Evolutionary conservation across 306 rosid genomes (phyloP), one percentile per base, ranked within the genome.

Genomic region (Acmispon strigosus): DNA sequence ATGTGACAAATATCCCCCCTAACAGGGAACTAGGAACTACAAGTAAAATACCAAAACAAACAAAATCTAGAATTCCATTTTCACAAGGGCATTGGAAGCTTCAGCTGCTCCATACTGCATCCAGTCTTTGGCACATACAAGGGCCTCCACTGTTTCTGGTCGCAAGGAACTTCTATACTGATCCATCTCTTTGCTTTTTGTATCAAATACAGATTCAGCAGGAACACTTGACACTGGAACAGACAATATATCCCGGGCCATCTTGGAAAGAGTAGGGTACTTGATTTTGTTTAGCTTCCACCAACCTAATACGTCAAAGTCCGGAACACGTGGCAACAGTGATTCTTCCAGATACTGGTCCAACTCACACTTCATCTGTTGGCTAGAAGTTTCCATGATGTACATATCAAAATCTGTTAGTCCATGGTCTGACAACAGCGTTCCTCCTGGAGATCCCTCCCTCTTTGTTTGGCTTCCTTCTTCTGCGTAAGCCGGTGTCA

Each of bases 101-200:
- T 87, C 89, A 5, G 86, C 60, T 10, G 74, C 36, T 61, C 84
- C 91, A 27, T 73, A 66, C 66, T 81, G 92, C 92, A 94, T 87
- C 98, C 98, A 94, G 60, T 94, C 98, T 78, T 94, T 94, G 50
- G 97, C 85, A 64, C 98, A 94, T 32, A 94, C 76, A 75, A 94
- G 86, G 4, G 98, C 98, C 68, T 94, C 98, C 65, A 89, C 88
- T 0, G 94, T 87, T 87, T 89, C 96, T 8, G 98, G 97, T 42
- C 96, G 84, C 62, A 90, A 56, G 9, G 95, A 94, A 80, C 88
- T 60, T 58, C 92, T 71, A 62, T 94, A 94, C 15, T 68, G 82
- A 80, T 87, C 98, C 96, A 94, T 86, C 86, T 87, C 87, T 69
- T 87, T 90, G 47, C 52, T 75, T 24, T 70, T 62, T 50, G 81